Evolutionary conservation across 345 rosid genomes (phyloP).

Genomic region (Rhizophora mangle): DNA sequence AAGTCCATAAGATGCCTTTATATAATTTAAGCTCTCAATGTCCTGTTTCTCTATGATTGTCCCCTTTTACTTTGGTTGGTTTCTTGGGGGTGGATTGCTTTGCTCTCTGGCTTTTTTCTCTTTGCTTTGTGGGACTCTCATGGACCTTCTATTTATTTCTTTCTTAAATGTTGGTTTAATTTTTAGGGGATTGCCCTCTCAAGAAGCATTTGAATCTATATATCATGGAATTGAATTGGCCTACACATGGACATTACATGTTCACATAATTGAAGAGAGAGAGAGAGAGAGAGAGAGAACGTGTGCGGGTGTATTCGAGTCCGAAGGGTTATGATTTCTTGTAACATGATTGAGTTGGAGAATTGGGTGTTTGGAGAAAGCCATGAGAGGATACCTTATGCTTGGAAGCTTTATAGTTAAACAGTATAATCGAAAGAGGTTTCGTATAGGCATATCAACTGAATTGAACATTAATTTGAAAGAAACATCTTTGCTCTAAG

Average conservation of each 20-base stretch:
- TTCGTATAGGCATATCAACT: too few species aligned
- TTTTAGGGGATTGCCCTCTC: slow-evolving; percentile 34
- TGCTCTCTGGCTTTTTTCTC: background rate
- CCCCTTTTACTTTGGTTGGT: slow-evolving; percentile 1
- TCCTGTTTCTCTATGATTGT: background rate
- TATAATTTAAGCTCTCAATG: background rate
- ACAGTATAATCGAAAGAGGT: too few species aligned
- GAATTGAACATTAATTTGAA: too few species aligned
- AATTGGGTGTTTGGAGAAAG: background rate
- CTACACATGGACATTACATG: background rate
- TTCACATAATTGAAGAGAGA: slow-evolving; percentile 16
- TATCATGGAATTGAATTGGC: background rate
- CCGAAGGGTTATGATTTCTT: too few species aligned
- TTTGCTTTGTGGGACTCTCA: background rate
- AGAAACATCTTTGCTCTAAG: too few species aligned
- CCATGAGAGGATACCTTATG: too few species aligned
- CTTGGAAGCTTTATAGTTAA: too few species aligned
- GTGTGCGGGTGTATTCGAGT: too few species aligned
- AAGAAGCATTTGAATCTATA: slow-evolving; percentile 32
- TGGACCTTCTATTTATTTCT: background rate
- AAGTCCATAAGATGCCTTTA: background rate
- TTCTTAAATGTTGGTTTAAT: background rate
- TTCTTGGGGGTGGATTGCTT: background rate
- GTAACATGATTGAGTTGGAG: too few species aligned
- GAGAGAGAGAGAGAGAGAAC: background rate